Evolutionary conservation across 352 stramenopile species (phyloP).

Genomic region (Detonula confervacea): DNA sequence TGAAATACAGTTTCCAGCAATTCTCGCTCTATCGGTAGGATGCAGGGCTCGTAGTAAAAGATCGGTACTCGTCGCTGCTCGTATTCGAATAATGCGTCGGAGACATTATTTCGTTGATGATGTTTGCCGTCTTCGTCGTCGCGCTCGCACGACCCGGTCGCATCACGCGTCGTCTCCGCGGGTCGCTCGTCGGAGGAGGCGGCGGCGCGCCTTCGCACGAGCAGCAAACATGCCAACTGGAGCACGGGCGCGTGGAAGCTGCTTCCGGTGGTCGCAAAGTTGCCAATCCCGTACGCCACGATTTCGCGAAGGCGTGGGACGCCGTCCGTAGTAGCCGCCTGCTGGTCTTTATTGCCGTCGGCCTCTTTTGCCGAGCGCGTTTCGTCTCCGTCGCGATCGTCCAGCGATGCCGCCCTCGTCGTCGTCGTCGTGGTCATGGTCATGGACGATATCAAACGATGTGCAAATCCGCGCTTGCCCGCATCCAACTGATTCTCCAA

Average conservation of each 20-base stretch:
- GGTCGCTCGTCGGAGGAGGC: too few species aligned
- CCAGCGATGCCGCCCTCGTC: too few species aligned
- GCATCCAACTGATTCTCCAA: slow-evolving; percentile 26
- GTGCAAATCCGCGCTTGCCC: slow-evolving; percentile 28
- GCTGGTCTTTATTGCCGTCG: neutral
- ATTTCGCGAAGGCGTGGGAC: slow-evolving; percentile 63
- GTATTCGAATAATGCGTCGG: slow-evolving; percentile 30
- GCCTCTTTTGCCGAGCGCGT: slow-evolving; percentile 1
- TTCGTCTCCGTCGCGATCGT: neutral
- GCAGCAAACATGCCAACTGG: slow-evolving; percentile 67
- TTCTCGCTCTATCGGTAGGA: slow-evolving; percentile 46
- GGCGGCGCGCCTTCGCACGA: slow-evolving; percentile 41
- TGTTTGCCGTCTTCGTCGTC: slow-evolving; percentile 45
- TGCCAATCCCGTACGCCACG: slow-evolving; percentile 82
- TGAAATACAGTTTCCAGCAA: slow-evolving; percentile 50
- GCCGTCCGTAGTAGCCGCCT: neutral
- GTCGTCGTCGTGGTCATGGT: neutral
- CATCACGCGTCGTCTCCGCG: too few species aligned
- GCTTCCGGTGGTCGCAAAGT: slow-evolving; percentile 67
- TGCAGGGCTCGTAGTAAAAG: slow-evolving; percentile 62
- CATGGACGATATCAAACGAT: slow-evolving; percentile 35
- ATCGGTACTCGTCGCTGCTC: slow-evolving; percentile 49
- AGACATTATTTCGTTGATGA: slow-evolving; percentile 1
- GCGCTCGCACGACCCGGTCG: too few species aligned
- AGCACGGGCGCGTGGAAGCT: slow-evolving; percentile 61